Base-by-base conservation (phyloP, 352 stramenopile genomes). In the Phytophthora brassicae region DNA sequence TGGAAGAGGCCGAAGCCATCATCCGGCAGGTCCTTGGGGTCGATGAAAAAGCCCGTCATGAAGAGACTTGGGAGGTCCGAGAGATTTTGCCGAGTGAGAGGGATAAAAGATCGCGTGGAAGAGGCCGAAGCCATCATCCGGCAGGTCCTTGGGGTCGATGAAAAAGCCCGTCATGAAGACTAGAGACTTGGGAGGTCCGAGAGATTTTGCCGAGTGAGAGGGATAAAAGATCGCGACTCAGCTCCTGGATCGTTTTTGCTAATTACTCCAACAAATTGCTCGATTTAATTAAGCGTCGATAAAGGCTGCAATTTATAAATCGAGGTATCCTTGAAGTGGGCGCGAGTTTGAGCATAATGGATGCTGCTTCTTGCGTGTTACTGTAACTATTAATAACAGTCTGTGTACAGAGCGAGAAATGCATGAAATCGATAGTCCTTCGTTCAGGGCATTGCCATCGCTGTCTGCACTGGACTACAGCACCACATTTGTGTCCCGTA, bases 121-220 rank as follows among this genome's bases (percentile, higher is more conserved):
- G 4, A 31, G 26, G 14, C 90, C 90, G 56, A 73, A 86, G 66
- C 72, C 80, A 64, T 75, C 75, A 52, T 93, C 63, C 28, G 89
- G 85, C 28, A 98, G 78, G 19, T 84, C 77, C 54, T 90, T 86
- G 19, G 89, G 82, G 71, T 97, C 88, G 57, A 97, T 96, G 74
- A 98, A 98, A 26, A 78, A 48, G 62, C 61, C 56, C 23, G 68
- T 58, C 72, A 81, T 81, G 53, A 46, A 23, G 4, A n/a, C n/a
- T n/a, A n/a, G n/a, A 39, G 33, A n/a, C 46, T 68, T 74, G 65
- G 64, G 45, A 35, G 26, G 54, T 66, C 20, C 55, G 55, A 50
- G 70, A 35, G 48, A 51, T 73, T 75, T 77, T 74, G 56, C 55
- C 60, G 60, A 77, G 44, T 74, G 68, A 67, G 57, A 31, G 42